Evolutionary conservation across 2,329 filamentous ascomycete genomes (phyloP).

Genomic region (Fusarium napiforme): DNA sequence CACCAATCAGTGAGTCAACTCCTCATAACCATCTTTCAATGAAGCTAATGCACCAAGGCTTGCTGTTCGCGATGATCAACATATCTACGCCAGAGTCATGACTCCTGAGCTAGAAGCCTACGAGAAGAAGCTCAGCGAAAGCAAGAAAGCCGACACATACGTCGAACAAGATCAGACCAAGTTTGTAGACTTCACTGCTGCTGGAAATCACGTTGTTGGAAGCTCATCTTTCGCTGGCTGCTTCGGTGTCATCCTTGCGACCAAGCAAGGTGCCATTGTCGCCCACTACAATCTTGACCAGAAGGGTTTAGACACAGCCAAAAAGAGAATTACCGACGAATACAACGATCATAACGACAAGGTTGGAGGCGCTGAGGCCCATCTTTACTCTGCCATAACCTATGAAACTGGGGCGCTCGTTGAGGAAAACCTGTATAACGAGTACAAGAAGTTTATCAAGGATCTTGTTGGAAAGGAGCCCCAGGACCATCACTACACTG

Average conservation of each 20-base stretch:
- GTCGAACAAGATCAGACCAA: neutral
- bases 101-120: neutral
- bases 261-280: slow-evolving; percentile 2
- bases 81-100: neutral
- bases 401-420: neutral
- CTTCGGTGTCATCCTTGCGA: slow-evolving; percentile 1
- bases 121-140: neutral
- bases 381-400: neutral
- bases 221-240: neutral
- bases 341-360: neutral
- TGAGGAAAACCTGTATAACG: neutral
- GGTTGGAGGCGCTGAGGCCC: neutral
- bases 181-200: neutral
- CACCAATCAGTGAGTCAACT: neutral
- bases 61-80: neutral
- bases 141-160: neutral
- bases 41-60: neutral
- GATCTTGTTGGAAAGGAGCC: neutral
- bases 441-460: neutral
- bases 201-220: neutral
- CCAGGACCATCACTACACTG: neutral
- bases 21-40: accelerated
- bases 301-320: neutral
- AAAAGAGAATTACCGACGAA: neutral
- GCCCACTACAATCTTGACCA: neutral